These are phyloP conservation scores for Lineolata rhizophorae DNA, from an alignment of 495 filamentous ascomycete species.

Conservation along the genomic window DNA sequence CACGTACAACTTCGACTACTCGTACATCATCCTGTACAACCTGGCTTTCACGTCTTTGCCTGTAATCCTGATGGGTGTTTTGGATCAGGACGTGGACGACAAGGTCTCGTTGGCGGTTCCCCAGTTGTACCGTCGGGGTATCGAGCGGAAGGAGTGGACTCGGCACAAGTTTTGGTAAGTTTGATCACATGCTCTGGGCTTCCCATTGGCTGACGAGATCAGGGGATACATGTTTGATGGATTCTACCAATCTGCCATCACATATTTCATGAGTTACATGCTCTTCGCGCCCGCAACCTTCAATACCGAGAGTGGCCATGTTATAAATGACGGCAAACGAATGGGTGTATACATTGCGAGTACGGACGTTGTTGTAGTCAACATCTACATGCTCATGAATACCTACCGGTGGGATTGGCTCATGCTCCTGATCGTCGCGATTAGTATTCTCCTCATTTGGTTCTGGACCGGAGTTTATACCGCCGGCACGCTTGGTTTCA, in stretches of 20 bases:
- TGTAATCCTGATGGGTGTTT: constrained; percentile 86
- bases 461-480: constrained; percentile 95
- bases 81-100: constrained; percentile 94
- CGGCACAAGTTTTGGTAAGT: constrained; percentile 86
- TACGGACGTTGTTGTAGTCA: constrained; percentile 60
- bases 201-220: constrained; percentile 32
- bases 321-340: constrained; percentile 51
- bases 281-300: constrained; percentile 47
- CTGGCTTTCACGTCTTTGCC: constrained; percentile 92
- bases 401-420: constrained; percentile 97
- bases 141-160: constrained; percentile 95
- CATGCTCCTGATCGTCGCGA: constrained; percentile 50
- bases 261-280: constrained; percentile 80
- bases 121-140: constrained; percentile 86
- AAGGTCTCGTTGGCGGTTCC: constrained; percentile 85
- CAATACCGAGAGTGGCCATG: constrained; percentile 41
- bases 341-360: constrained; percentile 71
- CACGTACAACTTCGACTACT: constrained; percentile 92
- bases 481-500: constrained; percentile 34
- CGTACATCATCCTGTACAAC: constrained; percentile 90
- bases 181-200: not conserved
- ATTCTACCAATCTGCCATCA: constrained; percentile 78
- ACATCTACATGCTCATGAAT: constrained; percentile 86
- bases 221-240: constrained; percentile 73
- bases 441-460: constrained; percentile 77